Evolutionary conservation across 2,329 filamentous ascomycete species (phyloP), one percentile per base, ranked within the genome.

Genomic region (Myotisia sp.): DNA sequence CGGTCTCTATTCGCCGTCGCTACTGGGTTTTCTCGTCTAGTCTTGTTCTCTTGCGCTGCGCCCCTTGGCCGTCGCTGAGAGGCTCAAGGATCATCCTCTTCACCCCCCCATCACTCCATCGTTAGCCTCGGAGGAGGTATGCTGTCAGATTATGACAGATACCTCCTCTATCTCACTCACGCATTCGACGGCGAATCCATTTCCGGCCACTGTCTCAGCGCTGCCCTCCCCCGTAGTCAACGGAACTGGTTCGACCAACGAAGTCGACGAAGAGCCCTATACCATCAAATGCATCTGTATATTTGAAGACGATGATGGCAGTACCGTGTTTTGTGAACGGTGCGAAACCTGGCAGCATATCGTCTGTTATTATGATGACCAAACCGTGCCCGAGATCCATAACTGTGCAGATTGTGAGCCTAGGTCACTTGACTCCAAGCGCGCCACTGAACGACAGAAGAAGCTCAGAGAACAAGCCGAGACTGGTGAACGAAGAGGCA

Each of bases 261-360:
- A 54, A 40, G 60, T 62, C 32, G 60, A 63, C 41, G 57, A 60
- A 43, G 61, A 64, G 41, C 60, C 61, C 41, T 92, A 92, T 58
- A 92, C 83, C 39, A 94, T 95, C 65, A 93, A 92, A 68, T 98
- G 90, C 71, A 92, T 95, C 49, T 98, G 90, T 63, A 76, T 76
- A 56, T 94, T 80, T 59, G 66, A 75, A 56, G 85, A 92, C 64
- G 90, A 98, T 67, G 90, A 98, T 66, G 90, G 90, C 60, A 87
- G 83, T 59, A 98, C 90, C 40, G 92, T 98, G 42, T 84, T 86
- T 59, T 98, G 90, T 68, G 90, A 95, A 55, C 74, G 70, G 39
- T 98, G 90, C 67, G 82, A 93, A 55, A 90, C 85, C 32, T 98
- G 90, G 90, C 90, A 98, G 61, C 90, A 98, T 60, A 92, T 93